Conservation (phyloP, 2,329 filamentous ascomycete species). For the Pyricularia grisea region DNA sequence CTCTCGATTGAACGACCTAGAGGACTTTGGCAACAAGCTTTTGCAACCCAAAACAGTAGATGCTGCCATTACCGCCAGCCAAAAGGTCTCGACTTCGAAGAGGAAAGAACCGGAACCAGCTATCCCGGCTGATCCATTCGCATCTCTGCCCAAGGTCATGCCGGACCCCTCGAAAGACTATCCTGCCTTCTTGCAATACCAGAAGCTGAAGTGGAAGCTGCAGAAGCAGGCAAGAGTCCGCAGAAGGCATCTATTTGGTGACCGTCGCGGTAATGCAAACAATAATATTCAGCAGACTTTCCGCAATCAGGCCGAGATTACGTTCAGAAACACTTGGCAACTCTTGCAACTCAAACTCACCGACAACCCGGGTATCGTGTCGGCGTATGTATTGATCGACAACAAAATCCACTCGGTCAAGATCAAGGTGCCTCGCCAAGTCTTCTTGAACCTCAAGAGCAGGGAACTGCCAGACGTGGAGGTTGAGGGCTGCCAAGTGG, state of each 20-base stretch:
- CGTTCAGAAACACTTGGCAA: constrained; percentile 93
- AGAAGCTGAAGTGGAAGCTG: constrained; percentile 98
- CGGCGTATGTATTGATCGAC: constrained; percentile 86
- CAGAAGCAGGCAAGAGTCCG: constrained; percentile 84
- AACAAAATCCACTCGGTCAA: constrained; percentile 83
- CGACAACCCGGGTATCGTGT: constrained; percentile 76
- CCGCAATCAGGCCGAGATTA: constrained; percentile 81
- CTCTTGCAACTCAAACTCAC: constrained; percentile 78
- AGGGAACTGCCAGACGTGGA: constrained; percentile 83
- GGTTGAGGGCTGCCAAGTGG: constrained; percentile 74
- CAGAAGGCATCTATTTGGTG: constrained; percentile 85
- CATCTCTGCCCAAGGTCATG: constrained; percentile 73
- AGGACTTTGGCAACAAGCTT: constrained; percentile 65
- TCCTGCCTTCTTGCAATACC: constrained; percentile 76
- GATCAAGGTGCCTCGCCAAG: constrained; percentile 76
- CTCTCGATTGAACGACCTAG: constrained; percentile 55
- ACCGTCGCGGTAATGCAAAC: constrained; percentile 58
- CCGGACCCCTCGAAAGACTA: constrained; percentile 83
- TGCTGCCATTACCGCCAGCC: constrained; percentile 42
- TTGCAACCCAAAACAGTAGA: constrained; percentile 54
- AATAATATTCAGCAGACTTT: constrained; percentile 62
- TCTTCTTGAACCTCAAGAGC: constrained; percentile 87
- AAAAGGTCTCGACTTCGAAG: constrained; percentile 48
- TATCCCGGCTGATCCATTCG: constrained; percentile 58
- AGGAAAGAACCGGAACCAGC: constrained; percentile 63